phyloP scores from a whole-genome alignment of 768 basidiomycete species.

The Neoboletus subvelutipes region DNA sequence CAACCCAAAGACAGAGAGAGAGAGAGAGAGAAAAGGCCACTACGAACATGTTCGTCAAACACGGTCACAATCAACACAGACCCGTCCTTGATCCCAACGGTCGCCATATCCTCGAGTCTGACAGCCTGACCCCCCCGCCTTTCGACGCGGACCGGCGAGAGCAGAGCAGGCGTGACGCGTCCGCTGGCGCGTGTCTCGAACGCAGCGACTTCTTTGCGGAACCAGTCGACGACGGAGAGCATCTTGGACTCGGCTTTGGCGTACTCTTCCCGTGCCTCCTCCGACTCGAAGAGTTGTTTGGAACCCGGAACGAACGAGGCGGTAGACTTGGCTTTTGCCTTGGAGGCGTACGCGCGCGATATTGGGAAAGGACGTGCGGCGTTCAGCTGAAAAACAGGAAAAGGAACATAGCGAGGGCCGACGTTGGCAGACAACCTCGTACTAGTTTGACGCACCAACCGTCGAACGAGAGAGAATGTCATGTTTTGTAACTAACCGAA shows the following conservation, averaged over 20 bases:
- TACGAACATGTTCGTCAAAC: constrained; percentile 74
- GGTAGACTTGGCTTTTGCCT: constrained; percentile 46
- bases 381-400: neutral
- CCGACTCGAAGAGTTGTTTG: constrained; percentile 55
- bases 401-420: neutral
- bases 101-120: constrained; percentile 69
- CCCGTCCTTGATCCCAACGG: constrained; percentile 79
- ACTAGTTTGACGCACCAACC: neutral
- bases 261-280: constrained; percentile 57
- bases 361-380: neutral
- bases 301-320: constrained; percentile 66
- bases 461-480: constrained; percentile 10
- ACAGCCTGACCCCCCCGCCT: constrained; percentile 39
- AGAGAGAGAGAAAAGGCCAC: constrained; percentile 6
- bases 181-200: constrained; percentile 73
- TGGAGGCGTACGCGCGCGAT: constrained; percentile 30
- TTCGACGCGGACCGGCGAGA: constrained; percentile 65
- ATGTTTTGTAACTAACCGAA: neutral
- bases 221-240: constrained; percentile 65
- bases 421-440: neutral
- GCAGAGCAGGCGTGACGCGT: constrained; percentile 69
- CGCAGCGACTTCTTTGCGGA: constrained; percentile 71
- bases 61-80: constrained; percentile 69
- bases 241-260: constrained; percentile 63
- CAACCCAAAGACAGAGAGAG: neutral